Percentiles rank a stretch among this genome's conserved stretches.
phyloP scores from a whole-genome alignment of 108 stramenopile species.

The Pseudonitzschia delicatissima region DNA sequence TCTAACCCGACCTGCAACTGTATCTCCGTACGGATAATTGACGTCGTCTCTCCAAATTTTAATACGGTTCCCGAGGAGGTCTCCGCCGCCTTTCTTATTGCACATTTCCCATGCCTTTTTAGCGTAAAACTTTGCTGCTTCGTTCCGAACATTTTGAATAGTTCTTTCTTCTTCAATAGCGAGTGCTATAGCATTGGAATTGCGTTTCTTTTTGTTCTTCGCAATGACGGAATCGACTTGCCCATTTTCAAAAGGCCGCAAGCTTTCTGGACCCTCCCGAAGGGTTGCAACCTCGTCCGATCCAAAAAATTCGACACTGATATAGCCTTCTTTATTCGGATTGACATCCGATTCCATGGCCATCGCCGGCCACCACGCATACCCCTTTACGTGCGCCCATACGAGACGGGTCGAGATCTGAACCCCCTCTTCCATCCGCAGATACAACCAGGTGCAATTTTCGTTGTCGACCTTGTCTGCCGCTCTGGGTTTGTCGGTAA shows the following conservation, averaged over 20 bases:
- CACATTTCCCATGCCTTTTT: conserved; percentile 41
- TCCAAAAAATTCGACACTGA: conserved; percentile 62
- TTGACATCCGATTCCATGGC: conserved; percentile 55
- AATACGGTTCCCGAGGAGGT: conserved; percentile 43
- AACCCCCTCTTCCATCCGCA: conserved; percentile 46
- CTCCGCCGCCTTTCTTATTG: conserved; percentile 17
- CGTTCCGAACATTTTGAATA: conserved; percentile 42
- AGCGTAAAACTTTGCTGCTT: conserved; percentile 50
- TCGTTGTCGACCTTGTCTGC: conserved; percentile 29
- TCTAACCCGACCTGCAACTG: conserved; percentile 43
- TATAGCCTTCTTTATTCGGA: conserved; percentile 34
- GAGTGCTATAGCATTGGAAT: conserved; percentile 38
- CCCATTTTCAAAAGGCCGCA: conserved; percentile 49
- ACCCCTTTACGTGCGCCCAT: conserved; percentile 73
- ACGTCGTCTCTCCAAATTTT: conserved; percentile 53
- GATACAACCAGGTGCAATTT: conserved; percentile 41
- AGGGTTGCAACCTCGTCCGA: conserved; percentile 50
- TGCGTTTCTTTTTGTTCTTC: conserved; percentile 71
- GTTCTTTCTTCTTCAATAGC: conserved; percentile 42
- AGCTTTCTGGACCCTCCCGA: conserved; percentile 42
- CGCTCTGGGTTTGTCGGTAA: conserved; percentile 19
- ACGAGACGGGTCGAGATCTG: conserved; percentile 52
- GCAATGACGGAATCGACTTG: conserved; percentile 48
- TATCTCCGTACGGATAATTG: conserved; percentile 70
- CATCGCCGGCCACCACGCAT: conserved; percentile 79